Evolutionary conservation across 352 stramenopile genomes (phyloP), one percentile per base, ranked within the genome.

Genomic region (Saprolegnia parasitica): DNA sequence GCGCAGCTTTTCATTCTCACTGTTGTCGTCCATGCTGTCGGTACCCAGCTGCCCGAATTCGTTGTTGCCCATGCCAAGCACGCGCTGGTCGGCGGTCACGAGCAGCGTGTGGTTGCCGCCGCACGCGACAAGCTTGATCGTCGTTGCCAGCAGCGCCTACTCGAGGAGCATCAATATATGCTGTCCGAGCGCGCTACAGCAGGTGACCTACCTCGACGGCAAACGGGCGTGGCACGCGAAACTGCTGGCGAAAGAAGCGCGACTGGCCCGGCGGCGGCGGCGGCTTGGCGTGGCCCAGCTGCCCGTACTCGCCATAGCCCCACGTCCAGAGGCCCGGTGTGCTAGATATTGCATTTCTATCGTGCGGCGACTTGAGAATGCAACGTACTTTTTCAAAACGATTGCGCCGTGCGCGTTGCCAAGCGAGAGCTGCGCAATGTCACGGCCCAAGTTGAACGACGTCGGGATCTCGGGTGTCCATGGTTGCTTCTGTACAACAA

Each of bases 161-260:
- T 62, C 35, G 15, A 67, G 37, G 23, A 26, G 56, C n/a, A n/a
- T 15, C 42, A 5, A 35, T 35, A 49, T 49, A 46, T 16, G 39
- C 15, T 9, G 32, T 21, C 20, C 6, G 6, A 8, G 10, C 49
- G 49, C 10, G 49, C 20, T n/a, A 56, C 39, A 47, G 5, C 65
- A n/a, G n/a, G n/a, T n/a, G n/a, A 67, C 72, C 8, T 65, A 89
- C 83, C 79, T 89, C 77, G 4, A 91, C 78, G 64, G 87, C 88
- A 6, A 77, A 80, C 66, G 85, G 85, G 20, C 81, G 81, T 68
- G 78, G 75, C 18, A 91, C 77, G 26, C 85, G 85, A 50, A 91
- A 93, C 67, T 90, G 84, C 16, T 78, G 84, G 54, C 85, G 81
- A 58, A 93, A 93, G 57, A 93, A 93, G 60, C 87, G 88, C 5